Evolutionary conservation across 2,329 filamentous ascomycete species (phyloP).

Genomic region (Fusarium pilosicola): DNA sequence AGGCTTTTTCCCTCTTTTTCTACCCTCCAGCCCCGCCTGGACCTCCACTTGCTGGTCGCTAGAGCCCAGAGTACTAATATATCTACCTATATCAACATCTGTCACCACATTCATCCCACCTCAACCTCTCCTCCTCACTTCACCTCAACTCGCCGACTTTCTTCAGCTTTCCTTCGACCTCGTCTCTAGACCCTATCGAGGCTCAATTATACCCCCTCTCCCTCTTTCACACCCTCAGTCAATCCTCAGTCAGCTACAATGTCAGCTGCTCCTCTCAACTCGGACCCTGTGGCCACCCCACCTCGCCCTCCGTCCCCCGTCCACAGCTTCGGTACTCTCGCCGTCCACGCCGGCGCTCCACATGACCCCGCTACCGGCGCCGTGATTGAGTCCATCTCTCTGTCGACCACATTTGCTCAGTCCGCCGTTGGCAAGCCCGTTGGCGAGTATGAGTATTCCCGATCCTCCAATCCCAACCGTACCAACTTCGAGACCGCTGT

Average conservation of each 20-base stretch:
- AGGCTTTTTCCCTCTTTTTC: slow-evolving; percentile 18
- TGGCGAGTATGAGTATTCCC: slow-evolving; percentile 91
- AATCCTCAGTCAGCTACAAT: slow-evolving; percentile 24
- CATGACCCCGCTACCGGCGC: slow-evolving; percentile 93
- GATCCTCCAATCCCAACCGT: slow-evolving; percentile 93
- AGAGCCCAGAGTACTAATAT: slow-evolving; percentile 19
- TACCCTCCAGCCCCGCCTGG: slow-evolving; percentile 21
- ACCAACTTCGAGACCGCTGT: slow-evolving; percentile 93
- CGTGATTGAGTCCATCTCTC: slow-evolving; percentile 94
- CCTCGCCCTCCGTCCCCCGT: slow-evolving; percentile 76
- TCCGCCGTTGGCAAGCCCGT: slow-evolving; percentile 86
- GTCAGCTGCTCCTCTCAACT: slow-evolving; percentile 42
- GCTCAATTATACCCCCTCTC: not conserved
- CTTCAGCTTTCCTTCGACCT: not conserved
- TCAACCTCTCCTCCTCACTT: not conserved
- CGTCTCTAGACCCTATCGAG: not conserved
- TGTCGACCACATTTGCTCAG: slow-evolving; percentile 97
- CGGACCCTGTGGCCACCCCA: slow-evolving; percentile 75
- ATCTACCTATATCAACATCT: slow-evolving; percentile 32
- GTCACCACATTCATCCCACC: slow-evolving; percentile 16
- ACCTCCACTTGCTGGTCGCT: slow-evolving; percentile 26
- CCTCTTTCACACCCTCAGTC: not conserved
- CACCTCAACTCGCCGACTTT: not conserved
- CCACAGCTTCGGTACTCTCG: slow-evolving; percentile 89
- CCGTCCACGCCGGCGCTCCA: slow-evolving; percentile 91